A percentile compares a stretch with the other conserved stretches of the same genome.
Evolutionary conservation across 306 rosid species (phyloP).

Genomic region (Prunus padus): DNA sequence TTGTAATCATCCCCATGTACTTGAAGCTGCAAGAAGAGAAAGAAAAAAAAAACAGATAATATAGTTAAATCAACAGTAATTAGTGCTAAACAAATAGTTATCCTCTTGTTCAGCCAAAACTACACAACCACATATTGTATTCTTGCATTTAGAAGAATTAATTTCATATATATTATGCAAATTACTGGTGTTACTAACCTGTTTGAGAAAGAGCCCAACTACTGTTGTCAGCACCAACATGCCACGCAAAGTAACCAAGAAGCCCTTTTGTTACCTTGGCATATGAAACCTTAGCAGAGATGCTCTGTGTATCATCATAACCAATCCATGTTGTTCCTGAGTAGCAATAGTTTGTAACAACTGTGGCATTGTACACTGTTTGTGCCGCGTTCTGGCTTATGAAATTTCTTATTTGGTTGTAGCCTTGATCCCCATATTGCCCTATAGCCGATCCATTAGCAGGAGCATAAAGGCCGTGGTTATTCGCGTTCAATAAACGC

Average conservation of each 20-base stretch:
- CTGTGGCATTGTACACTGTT: constrained; percentile 8
- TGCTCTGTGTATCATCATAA: constrained; percentile 35
- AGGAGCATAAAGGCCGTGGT: constrained; percentile 28
- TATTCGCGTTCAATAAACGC: constrained; percentile 10
- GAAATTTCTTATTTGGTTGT: constrained; percentile 18
- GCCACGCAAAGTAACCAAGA: constrained; percentile 51
- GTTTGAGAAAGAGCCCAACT: constrained; percentile 24
- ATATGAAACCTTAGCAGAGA: constrained; percentile 34
- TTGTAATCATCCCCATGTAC: background rate
- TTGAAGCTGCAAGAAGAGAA: background rate
- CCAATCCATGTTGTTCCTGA: constrained; percentile 46
- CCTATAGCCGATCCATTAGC: constrained; percentile 34
- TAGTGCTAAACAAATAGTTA: too few relatives aligned
- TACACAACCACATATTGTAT: too few relatives aligned
- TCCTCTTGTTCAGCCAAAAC: too few relatives aligned
- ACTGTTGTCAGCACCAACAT: constrained; percentile 21
- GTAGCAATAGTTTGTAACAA: constrained; percentile 31
- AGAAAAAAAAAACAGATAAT: too few relatives aligned
- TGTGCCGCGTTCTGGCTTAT: constrained; percentile 6
- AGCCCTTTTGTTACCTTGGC: constrained; percentile 26
- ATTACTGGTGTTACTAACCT: background rate
- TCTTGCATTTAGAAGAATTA: too few relatives aligned
- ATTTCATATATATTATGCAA: too few relatives aligned
- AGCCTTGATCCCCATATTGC: constrained; percentile 13
- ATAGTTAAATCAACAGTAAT: background rate